Evolutionary conservation across 768 basidiomycete genomes (phyloP).

Genomic region (Boletus vermiculosoides): DNA sequence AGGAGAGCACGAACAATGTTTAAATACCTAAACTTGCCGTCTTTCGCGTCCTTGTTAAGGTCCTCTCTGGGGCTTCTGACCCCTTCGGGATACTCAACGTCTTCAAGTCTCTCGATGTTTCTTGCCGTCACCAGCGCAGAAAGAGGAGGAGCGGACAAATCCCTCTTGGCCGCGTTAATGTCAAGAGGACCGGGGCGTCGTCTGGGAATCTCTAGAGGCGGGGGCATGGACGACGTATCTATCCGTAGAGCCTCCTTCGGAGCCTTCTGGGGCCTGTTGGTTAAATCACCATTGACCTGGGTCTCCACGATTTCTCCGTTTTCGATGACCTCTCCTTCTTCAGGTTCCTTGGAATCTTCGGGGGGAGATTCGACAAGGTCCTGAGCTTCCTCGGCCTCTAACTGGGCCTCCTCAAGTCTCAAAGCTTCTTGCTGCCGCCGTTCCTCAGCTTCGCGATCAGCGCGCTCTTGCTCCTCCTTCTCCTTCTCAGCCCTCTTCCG

Average conservation of each 20-base stretch:
- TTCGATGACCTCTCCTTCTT: conserved; percentile 38
- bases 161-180: conserved; percentile 52
- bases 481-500: conserved; percentile 31
- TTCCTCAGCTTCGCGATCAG: conserved; percentile 36
- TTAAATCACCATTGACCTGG: conserved; percentile 36
- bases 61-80: conserved; percentile 80
- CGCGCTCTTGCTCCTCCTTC: conserved; percentile 44
- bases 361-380: conserved; percentile 34
- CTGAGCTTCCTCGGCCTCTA: conserved; percentile 39
- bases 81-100: conserved; percentile 79
- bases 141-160: conserved; percentile 31
- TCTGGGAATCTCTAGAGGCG: conserved; percentile 38
- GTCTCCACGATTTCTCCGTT: conserved; percentile 29
- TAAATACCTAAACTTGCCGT: conserved; percentile 83
- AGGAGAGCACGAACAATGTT: background rate
- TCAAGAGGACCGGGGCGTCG: conserved; percentile 74
- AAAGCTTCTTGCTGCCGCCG: conserved; percentile 24
- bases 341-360: conserved; percentile 48
- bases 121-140: conserved; percentile 80
- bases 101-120: conserved; percentile 77
- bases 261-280: conserved; percentile 39
- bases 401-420: conserved; percentile 22
- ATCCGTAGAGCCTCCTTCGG: conserved; percentile 60
- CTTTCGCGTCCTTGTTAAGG: conserved; percentile 78
- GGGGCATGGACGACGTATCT: conserved; percentile 51